Conservation (phyloP, 2,329 filamentous ascomycete species). For the Volutella citrinella region DNA sequence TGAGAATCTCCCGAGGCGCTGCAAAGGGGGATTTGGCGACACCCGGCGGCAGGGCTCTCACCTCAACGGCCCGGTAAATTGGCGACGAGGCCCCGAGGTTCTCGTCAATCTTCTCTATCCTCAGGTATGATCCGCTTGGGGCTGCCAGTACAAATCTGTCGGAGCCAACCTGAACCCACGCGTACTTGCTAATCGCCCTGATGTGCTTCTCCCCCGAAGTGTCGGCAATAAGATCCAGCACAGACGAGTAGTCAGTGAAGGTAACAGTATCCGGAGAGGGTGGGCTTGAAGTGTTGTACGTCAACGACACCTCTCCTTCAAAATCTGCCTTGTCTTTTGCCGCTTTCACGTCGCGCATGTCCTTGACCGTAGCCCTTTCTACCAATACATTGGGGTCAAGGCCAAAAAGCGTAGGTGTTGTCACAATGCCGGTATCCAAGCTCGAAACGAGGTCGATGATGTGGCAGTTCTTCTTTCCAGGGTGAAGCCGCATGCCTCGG, state of each 20-base stretch:
- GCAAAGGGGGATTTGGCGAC: conserved; percentile 59
- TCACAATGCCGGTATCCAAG: conserved; percentile 79
- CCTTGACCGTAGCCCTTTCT: conserved; percentile 58
- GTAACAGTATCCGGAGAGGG: conserved; percentile 50
- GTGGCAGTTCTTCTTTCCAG: conserved; percentile 84
- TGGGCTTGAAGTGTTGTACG: conserved; percentile 11
- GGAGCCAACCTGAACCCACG: conserved; percentile 79
- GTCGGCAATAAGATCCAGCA: conserved; percentile 88
- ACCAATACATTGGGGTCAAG: conserved; percentile 81
- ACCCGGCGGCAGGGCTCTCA: conserved; percentile 44
- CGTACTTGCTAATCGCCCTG: conserved; percentile 66
- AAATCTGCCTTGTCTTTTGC: conserved; percentile 42
- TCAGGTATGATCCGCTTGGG: conserved; percentile 59
- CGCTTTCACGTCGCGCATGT: conserved; percentile 56
- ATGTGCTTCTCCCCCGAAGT: conserved; percentile 77
- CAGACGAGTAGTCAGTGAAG: conserved; percentile 87
- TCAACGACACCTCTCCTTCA: conserved; percentile 11
- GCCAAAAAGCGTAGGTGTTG: conserved; percentile 88
- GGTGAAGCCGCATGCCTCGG: conserved; percentile 79
- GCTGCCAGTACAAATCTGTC: conserved; percentile 70
- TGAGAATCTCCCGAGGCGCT: conserved; percentile 65
- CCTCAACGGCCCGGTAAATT: conserved; percentile 43
- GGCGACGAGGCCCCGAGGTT: conserved; percentile 20
- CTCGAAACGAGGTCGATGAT: conserved; percentile 94
- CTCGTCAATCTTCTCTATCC: conserved; percentile 42